phyloP scores from a whole-genome alignment of 176 grass and related monocot species.

The Rhynchospora tenuis region DNA sequence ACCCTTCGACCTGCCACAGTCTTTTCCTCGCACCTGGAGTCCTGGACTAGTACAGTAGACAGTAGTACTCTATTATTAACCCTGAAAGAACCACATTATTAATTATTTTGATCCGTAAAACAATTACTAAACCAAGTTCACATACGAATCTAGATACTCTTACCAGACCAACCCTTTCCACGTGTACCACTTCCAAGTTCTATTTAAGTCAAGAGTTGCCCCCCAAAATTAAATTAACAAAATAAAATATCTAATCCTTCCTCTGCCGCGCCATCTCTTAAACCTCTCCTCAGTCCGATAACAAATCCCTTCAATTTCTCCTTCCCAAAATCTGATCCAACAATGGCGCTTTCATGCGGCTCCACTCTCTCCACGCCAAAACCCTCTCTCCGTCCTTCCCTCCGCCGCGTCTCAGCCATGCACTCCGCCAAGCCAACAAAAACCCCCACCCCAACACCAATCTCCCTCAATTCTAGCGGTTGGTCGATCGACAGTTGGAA shows the following conservation, averaged over 20 bases:
- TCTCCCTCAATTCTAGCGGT: slow-evolving; percentile 18
- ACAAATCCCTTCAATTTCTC: not conserved
- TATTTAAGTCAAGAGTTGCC: not conserved
- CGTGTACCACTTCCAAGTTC: not conserved
- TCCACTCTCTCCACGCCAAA: slow-evolving; percentile 15
- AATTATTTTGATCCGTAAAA: too few species aligned
- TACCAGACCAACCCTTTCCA: not conserved
- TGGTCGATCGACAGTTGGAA: slow-evolving; percentile 77
- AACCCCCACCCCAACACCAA: slow-evolving; percentile 3
- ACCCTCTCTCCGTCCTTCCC: not conserved
- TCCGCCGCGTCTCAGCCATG: slow-evolving; percentile 40
- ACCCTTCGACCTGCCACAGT: too few species aligned
- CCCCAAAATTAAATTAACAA: not conserved
- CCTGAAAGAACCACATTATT: too few species aligned
- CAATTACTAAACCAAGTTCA: not conserved
- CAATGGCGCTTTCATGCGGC: slow-evolving; percentile 35
- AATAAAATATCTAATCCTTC: not conserved
- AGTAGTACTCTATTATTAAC: too few species aligned
- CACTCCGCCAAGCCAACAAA: slow-evolving; percentile 42
- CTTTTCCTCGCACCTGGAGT: too few species aligned
- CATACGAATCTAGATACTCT: not conserved
- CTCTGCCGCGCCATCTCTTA: not conserved
- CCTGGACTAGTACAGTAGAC: too few species aligned
- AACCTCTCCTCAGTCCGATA: not conserved
- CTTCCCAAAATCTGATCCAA: not conserved